Percentiles rank a stretch among this genome's conserved stretches.
These are phyloP conservation scores for Colletotrichum truncatum DNA, from an alignment of 2,329 filamentous ascomycete species.

Conservation along the genomic window DNA sequence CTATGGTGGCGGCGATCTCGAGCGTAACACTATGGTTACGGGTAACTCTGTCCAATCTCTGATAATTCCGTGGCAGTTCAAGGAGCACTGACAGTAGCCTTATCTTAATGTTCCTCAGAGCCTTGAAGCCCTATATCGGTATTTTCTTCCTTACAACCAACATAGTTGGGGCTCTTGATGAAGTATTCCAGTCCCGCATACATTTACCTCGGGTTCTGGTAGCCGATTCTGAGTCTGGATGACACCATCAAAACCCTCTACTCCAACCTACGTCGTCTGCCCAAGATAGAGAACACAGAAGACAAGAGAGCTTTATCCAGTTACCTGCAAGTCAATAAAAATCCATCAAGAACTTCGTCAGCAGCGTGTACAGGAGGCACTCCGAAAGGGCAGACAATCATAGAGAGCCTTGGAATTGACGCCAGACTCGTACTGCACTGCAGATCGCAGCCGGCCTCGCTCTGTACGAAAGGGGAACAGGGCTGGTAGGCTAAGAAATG, in stretches of 20 bases:
- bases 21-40: slow-evolving; percentile 37
- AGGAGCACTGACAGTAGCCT: background rate
- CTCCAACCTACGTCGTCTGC: slow-evolving; percentile 37
- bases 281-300: background rate
- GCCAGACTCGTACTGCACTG: slow-evolving; percentile 41
- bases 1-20: background rate
- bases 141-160: slow-evolving; percentile 57
- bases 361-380: slow-evolving; percentile 7
- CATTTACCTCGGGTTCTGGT: slow-evolving; percentile 47
- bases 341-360: slow-evolving; percentile 31
- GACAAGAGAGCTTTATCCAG: slow-evolving; percentile 24
- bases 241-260: slow-evolving; percentile 39
- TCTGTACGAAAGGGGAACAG: background rate
- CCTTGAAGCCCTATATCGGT: slow-evolving; percentile 51
- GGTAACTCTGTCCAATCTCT: slow-evolving; percentile 16
- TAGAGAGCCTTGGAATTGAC: slow-evolving; percentile 38
- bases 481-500: fast-evolving
- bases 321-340: slow-evolving; percentile 31
- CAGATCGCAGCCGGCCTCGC: background rate
- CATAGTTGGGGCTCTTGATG: slow-evolving; percentile 53
- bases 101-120: slow-evolving; percentile 47
- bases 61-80: background rate
- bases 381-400: background rate
- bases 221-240: slow-evolving; percentile 35
- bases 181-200: slow-evolving; percentile 52